These are phyloP conservation scores for Naganishia cerealis DNA, from an alignment of 1,284 basidiomycete species.

Conservation along the genomic window DNA sequence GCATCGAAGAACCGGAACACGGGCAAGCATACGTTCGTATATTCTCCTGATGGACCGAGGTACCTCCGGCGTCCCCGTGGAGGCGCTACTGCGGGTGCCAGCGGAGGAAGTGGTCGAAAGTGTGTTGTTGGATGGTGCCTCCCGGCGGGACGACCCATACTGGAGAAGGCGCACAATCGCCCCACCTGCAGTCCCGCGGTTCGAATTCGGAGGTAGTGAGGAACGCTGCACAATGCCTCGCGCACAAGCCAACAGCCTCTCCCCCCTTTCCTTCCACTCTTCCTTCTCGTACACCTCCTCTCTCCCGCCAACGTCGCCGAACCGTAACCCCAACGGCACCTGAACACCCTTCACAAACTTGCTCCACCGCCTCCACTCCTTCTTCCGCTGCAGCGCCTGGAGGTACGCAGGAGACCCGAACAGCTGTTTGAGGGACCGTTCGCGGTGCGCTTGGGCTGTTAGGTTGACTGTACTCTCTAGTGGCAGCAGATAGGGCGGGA, in stretches of 20 bases:
- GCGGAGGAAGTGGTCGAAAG: not conserved
- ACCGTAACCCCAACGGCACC: constrained; percentile 3
- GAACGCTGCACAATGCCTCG: not conserved
- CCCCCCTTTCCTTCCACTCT: not conserved
- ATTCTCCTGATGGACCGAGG: constrained; percentile 9
- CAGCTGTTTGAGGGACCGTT: not conserved
- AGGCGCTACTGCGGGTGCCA: too few relatives aligned
- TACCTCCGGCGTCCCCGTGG: too few relatives aligned
- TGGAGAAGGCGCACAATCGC: not conserved
- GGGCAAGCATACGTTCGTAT: constrained; percentile 2
- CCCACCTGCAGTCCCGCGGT: not conserved
- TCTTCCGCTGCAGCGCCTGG: not conserved
- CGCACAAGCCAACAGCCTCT: not conserved
- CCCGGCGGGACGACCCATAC: not conserved
- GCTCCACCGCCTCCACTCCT: constrained; percentile 6
- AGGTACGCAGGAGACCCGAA: not conserved
- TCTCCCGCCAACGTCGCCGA: not conserved
- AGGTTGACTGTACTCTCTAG: constrained; percentile 16
- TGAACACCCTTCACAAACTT: constrained; percentile 15
- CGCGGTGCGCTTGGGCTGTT: not conserved
- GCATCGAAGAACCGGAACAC: constrained; percentile 1
- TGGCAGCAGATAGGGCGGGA: not conserved
- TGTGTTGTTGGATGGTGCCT: not conserved
- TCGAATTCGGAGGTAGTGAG: not conserved
- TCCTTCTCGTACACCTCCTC: not conserved